Base-by-base conservation (phyloP, 345 rosid species). In the Aquilaria malaccensis region DNA sequence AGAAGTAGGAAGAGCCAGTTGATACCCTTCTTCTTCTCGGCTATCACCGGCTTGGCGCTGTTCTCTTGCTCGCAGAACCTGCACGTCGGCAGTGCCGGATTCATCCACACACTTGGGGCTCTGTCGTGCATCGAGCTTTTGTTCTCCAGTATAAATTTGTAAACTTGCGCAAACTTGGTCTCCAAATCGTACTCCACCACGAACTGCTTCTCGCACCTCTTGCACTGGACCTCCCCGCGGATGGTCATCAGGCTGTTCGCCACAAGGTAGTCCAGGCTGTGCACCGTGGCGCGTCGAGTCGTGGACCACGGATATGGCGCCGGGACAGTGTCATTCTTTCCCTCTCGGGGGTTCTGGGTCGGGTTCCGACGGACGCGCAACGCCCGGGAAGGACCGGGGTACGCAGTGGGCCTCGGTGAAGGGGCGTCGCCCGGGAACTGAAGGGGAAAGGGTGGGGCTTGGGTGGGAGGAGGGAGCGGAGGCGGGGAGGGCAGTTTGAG, bases 1-100 rank as follows among this genome's bases (percentile, higher is more conserved):
- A 87, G 71, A 22, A 93, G 74, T 82, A 93, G 65, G 68, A 93
- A 93, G 67, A 93, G 69, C 98, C 98, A 93, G 65, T 89, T 93
- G 30, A 89, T 89, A 14, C 58, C 11, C 56, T 71, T 59, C 69
- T 85, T 89, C 70, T 81, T 59, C 11, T 61, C 74, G 0, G 84
- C 53, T 13, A 85, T 72, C 69, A 87, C 76, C 0, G 97, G 94
- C 71, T 75, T 84, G 10, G 52, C 83, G 45, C 85, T 62, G 50
- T 80, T 84, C 10, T 79, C 86, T 33, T 77, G 86, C 9, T 71
- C 69, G 50, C 96, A 89, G 2, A 58, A 59, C 63, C 45, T 65
- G 63, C 97, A 94, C 5, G 57, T 63, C 4, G 63, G 77, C 64
- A 77, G 52, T 29, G 30, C 63, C 2, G 97, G 95, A 41, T 45